Evolutionary conservation across 331 rosid genomes (phyloP), one percentile per base, ranked within the genome.

Genomic region (Spiraea crenata): DNA sequence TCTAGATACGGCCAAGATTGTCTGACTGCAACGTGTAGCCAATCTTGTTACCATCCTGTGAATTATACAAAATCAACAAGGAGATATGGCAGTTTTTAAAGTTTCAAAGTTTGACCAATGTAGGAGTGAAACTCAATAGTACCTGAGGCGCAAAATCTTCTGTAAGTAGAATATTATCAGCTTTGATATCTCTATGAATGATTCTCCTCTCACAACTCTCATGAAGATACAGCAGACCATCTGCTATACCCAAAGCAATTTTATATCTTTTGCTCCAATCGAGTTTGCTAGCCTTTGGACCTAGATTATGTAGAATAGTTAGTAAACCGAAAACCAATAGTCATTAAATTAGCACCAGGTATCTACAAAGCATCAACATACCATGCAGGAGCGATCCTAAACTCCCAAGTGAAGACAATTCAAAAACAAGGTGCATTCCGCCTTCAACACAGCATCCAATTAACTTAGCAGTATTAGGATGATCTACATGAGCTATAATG

Each of bases 121-220:
- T 10, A 17, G 64, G 31, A 39, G 20, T 11, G 42, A 47, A 57
- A 57, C 45, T 58, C 34, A 70, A 31, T 35, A 45, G 38, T 85
- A 92, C 98, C 96, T 86, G 91, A 12, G 98, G 89, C 70, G 82
- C 96, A 71, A 79, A 92, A 72, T 89, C 85, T 63, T 86, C 80
- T 2, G 95, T 83, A 48, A 89, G 95, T 38, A 92, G 79, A 88
- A 92, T 81, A 60, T 92, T 92, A 14, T 88, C 95, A 46, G 87
- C 78, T 80, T 92, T 92, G 42, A 92, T 85, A 65, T 92, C 96
- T 71, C 98, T 84, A 74, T 92, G 98, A 56, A 92, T 85, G 66
- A 92, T 88, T 70, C 92, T 77, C 76, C 84, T 86, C 54, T 76
- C 82, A 74, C 98, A 89, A 75, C 60, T 64, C 68, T 89, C 92